Base-by-base conservation (phyloP, 768 basidiomycete genomes). In the Psilocybe subaeruginosa region DNA sequence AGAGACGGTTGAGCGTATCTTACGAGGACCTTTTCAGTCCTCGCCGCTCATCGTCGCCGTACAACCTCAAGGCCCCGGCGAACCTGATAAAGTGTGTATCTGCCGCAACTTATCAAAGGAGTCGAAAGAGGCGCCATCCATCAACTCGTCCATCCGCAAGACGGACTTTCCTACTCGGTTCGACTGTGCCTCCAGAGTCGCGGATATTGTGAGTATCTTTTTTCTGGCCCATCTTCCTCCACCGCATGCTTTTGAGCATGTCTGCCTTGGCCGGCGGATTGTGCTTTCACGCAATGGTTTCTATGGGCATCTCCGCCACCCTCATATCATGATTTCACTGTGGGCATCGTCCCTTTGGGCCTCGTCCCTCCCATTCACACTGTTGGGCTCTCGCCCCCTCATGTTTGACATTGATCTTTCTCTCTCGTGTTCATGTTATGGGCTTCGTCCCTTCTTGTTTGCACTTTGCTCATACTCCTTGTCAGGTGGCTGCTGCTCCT, bases 81-180 rank as follows among this genome's bases (percentile, higher is more conserved):
- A 31, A 14, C 66, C 69, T 1, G 62, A 71, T 61, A 73, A 73
- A 41, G 48, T 67, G 11, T 46, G 71, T 0, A 64, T 73, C 8
- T 75, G 74, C 37, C 59, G 67, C 1, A 67, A 75, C 63, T 64
- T 75, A 3, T 75, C 70, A 0, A 73, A 73, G 54, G 52, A 31
- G 9, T 35, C 41, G 9, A 62, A 48, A 29, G 6, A 4, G 8
- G 33, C 54, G 30, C 45, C 67, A 1, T 72, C 70, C 0, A 63
- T 70, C 27, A 74, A 74, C 46, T 70, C 66, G 0, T 66, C 61
- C 56, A 68, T 73, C 31, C 39, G 59, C 11, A 68, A 66, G 37
- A 63, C 69, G 1, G 62, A 68, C 19, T 73, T 72, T 45, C 72
- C 72, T 1, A 73, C 71, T 3, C 43, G 70, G 6, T 73, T 73